phyloP scores from a whole-genome alignment of 805 yeast species.

The Candida takata region DNA sequence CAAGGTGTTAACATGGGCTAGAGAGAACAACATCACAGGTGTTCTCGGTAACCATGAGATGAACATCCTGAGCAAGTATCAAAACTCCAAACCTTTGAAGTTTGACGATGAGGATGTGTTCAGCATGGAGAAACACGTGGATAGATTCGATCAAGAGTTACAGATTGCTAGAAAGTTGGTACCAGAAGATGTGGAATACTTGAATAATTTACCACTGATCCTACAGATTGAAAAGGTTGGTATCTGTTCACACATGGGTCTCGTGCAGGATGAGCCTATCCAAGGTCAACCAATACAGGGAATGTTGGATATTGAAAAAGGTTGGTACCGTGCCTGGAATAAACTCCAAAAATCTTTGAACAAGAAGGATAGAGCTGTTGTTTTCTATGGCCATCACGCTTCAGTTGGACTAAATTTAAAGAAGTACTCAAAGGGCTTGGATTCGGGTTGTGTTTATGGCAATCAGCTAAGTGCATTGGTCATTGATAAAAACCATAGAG shows the following conservation, averaged over 20 bases:
- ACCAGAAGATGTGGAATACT: constrained; percentile 53
- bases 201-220: constrained; percentile 60
- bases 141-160: constrained; percentile 13
- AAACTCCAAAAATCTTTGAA: constrained; percentile 15
- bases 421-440: constrained; percentile 71
- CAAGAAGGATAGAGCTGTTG: constrained; percentile 30
- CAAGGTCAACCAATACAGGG: constrained; percentile 43
- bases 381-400: constrained; percentile 89
- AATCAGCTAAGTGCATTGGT: constrained; percentile 54
- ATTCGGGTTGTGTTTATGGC: constrained; percentile 77
- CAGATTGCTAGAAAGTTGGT: constrained; percentile 27
- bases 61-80: constrained; percentile 58
- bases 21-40: constrained; percentile 55
- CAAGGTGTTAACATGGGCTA: constrained; percentile 59
- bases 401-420: constrained; percentile 60
- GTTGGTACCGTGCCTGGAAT: constrained; percentile 40
- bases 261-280: constrained; percentile 23
- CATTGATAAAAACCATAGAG: constrained; percentile 8
- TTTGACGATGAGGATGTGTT: constrained; percentile 14
- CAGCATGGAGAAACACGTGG: constrained; percentile 16
- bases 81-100: constrained; percentile 30
- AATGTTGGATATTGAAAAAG: constrained; percentile 62
- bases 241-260: constrained; percentile 16
- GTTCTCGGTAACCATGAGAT: constrained; percentile 88
- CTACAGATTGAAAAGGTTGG: constrained; percentile 50